These are phyloP conservation scores for Ensete glaucum DNA, from an alignment of 176 grass and related monocot species.

Conservation along the genomic window DNA sequence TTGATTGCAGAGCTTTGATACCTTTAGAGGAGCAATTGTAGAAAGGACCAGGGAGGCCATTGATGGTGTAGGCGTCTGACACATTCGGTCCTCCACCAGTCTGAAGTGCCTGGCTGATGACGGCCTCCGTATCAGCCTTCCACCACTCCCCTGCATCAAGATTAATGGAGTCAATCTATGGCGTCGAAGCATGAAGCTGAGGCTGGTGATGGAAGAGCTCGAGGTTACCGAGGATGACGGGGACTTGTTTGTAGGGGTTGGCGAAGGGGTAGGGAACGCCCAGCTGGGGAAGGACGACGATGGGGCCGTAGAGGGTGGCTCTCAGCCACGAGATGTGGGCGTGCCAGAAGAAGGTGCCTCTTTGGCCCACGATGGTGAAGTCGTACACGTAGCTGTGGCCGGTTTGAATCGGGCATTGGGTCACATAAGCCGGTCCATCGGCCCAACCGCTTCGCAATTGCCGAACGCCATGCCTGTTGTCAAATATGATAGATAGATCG, in stretches of 20 bases:
- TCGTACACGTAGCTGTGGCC: neutral
- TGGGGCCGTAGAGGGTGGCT: neutral
- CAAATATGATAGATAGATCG: neutral
- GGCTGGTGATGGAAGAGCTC: neutral
- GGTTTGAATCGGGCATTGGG: neutral
- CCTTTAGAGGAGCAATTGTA: neutral
- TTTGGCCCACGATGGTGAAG: conserved; percentile 1
- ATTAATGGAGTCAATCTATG: neutral
- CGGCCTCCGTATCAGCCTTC: neutral
- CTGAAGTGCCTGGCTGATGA: neutral
- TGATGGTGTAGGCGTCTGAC: neutral
- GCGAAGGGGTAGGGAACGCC: neutral
- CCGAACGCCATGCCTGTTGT: neutral
- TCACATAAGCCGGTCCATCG: conserved; percentile 1
- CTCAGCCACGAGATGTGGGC: conserved; percentile 1
- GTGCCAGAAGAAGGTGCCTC: conserved; percentile 5
- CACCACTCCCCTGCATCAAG: neutral
- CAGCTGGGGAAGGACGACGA: neutral
- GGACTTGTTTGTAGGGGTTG: conserved; percentile 1
- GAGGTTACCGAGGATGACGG: neutral
- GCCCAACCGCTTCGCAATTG: neutral
- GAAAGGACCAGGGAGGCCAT: neutral
- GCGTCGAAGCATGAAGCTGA: neutral
- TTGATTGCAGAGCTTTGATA: neutral
- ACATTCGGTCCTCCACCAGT: neutral